Evolutionary conservation across 169 alveolate genomes (phyloP).

Genomic region (Babesia ovata): DNA sequence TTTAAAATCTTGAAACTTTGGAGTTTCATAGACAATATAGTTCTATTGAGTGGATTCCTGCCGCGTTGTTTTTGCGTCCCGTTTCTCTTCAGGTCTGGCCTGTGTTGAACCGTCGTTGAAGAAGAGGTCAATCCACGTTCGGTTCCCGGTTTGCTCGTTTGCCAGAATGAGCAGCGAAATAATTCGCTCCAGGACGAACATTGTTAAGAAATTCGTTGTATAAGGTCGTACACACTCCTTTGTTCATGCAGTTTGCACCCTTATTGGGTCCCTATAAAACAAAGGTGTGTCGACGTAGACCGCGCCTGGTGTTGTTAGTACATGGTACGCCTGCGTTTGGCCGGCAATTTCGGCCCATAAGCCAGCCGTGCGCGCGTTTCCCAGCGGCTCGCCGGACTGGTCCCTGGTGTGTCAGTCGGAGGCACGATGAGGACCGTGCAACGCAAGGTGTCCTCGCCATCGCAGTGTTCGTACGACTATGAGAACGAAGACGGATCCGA

Average conservation of each 20-base stretch:
- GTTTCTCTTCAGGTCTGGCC: slow-evolving; percentile 6
- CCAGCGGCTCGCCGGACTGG: not conserved
- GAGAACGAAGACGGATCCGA: slow-evolving; percentile 12
- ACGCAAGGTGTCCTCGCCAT: not conserved
- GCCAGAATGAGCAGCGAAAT: slow-evolving; percentile 47
- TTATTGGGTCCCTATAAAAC: not conserved
- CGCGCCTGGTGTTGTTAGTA: too few relatives aligned
- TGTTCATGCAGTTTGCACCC: not conserved
- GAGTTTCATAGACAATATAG: not conserved
- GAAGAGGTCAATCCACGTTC: slow-evolving; percentile 58
- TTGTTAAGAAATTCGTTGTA: not conserved
- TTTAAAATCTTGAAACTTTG: not conserved
- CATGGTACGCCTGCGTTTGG: too few relatives aligned
- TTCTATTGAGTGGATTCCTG: not conserved
- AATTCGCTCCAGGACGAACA: slow-evolving; percentile 54
- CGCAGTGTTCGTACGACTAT: slow-evolving; percentile 41
- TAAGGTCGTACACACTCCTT: not conserved
- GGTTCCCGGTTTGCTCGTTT: slow-evolving; percentile 53
- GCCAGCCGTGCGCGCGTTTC: too few relatives aligned
- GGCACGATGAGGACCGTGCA: slow-evolving; percentile 8
- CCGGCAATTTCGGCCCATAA: too few relatives aligned
- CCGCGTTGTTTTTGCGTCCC: not conserved
- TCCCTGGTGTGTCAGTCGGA: not conserved
- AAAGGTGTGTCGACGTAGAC: too few relatives aligned
- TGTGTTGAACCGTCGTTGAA: slow-evolving; percentile 11